Base-by-base conservation (phyloP, 208 protist genomes). In the Acanthamoeba triangularis region DNA sequence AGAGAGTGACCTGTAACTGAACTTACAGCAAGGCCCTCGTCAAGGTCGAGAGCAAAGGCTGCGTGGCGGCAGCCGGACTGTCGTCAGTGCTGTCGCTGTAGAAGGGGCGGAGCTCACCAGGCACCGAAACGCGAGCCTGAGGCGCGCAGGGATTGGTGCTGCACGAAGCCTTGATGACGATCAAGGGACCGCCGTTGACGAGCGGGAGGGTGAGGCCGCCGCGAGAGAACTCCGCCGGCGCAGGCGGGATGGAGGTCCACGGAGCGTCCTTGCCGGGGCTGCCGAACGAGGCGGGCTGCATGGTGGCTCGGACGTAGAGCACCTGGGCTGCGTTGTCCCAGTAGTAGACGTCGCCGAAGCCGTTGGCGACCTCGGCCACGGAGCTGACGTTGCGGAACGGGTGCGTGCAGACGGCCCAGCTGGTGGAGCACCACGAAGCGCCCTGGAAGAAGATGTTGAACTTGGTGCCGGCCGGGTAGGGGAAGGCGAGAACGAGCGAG, bases 311-410 rank as follows among this genome's bases (percentile, higher is more conserved):
- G 74, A 82, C 7, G 44, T 82, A 82, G 7, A 82, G 74, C 74
- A 82, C 35, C 2, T 10, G 74, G 13, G 74, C 74, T 3, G 74
- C 30, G 23, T 82, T 82, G 44, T 82, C 13, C 74, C 74, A 82
- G 44, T 14, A 82, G 74, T 82, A 82, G 74, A 82, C 74, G 74
- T 82, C 74, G 74, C 74, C 74, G 20, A 82, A 82, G 13, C 74
- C 74, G 74, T 82, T 82, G 74, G 4, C 11, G 6, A 82, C 74
- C 41, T 44, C 11, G 35, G 23, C 18, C 35, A 30, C 74, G 23
- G 74, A 82, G 74, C 35, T 82, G 2, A 82, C 74, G 49, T 52
- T 52, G 7, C 41, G 13, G 74, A 82, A 82, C 33, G 74, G 74
- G 25, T 82, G 74, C 74, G 3, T 54, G 44, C 74, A 82, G 0